Evolutionary conservation across 306 rosid genomes (phyloP).

Genomic region (Quercus engelmannii): DNA sequence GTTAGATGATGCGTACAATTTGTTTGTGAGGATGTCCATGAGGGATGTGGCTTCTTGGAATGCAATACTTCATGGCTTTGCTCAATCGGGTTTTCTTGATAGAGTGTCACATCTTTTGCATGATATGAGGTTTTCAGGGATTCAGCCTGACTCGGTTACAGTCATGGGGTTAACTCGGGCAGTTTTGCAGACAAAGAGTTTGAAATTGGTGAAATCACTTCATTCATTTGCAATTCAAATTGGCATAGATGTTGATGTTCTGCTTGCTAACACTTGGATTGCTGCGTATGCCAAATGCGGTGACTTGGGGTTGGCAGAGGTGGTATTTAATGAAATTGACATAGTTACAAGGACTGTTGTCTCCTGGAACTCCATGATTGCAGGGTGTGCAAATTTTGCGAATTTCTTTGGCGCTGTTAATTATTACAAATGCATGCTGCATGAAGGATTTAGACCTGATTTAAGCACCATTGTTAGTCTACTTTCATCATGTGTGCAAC

Average conservation of each 20-base stretch:
- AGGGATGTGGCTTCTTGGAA: conserved; percentile 65
- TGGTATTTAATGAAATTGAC: conserved; percentile 41
- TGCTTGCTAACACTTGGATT: conserved; percentile 59
- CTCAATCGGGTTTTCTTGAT: conserved; percentile 33
- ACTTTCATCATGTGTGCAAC: conserved; percentile 46
- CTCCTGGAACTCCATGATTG: conserved; percentile 72
- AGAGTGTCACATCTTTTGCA: conserved; percentile 29
- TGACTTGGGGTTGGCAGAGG: conserved; percentile 40
- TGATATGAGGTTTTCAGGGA: conserved; percentile 48
- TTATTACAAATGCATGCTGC: conserved; percentile 46
- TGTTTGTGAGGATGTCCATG: conserved; percentile 47
- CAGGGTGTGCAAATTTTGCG: conserved; percentile 49
- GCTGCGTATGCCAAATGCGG: conserved; percentile 64
- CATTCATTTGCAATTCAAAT: conserved; percentile 51
- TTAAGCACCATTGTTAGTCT: conserved; percentile 51
- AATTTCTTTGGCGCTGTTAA: conserved; percentile 30
- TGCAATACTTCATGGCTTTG: conserved; percentile 55
- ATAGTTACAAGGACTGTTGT: conserved; percentile 45
- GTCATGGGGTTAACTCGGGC: conserved; percentile 45
- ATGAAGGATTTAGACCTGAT: conserved; percentile 45
- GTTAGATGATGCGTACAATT: conserved; percentile 34
- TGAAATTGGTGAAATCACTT: conserved; percentile 33
- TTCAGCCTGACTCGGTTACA: conserved; percentile 50
- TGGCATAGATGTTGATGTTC: conserved; percentile 43
- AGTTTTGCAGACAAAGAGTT: conserved; percentile 23